Percentiles rank a stretch among this genome's conserved stretches.
Conservation (phyloP, 768 basidiomycete species). For the Boletus insuetus region DNA sequence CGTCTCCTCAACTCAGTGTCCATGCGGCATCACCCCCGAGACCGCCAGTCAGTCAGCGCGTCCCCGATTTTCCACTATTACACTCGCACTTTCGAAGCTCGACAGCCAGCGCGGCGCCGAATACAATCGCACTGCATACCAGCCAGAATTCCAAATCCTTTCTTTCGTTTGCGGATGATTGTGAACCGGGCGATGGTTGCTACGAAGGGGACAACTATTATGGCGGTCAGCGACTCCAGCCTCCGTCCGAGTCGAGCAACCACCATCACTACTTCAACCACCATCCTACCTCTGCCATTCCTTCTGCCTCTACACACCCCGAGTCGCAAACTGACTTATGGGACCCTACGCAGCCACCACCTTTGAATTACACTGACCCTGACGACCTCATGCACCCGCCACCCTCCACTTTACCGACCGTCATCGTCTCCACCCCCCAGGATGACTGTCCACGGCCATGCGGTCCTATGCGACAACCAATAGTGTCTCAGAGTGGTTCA, state of each 20-base stretch:
- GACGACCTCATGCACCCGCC: conserved; percentile 16
- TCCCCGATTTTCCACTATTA: conserved; percentile 46
- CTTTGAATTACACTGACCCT: conserved; percentile 3
- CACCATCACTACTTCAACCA: conserved; percentile 1
- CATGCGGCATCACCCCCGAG: conserved; percentile 10
- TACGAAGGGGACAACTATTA: conserved; percentile 45
- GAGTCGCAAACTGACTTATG: conserved; percentile 13
- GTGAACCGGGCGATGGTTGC: conserved; percentile 32
- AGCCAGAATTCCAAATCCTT: conserved; percentile 26
- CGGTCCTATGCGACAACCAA: conserved; percentile 37
- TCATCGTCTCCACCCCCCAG: conserved; percentile 52
- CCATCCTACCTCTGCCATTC: background rate
- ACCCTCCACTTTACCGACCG: conserved; percentile 42
- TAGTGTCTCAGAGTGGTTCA: conserved; percentile 29
- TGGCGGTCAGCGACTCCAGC: conserved; percentile 6
- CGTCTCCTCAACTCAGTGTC: background rate
- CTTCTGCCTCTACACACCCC: background rate
- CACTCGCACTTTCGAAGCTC: conserved; percentile 48
- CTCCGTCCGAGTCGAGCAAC: background rate
- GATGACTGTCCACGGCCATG: conserved; percentile 24
- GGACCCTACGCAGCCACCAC: conserved; percentile 8
- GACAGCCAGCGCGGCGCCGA: conserved; percentile 35
- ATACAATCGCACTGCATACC: conserved; percentile 8
- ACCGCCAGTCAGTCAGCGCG: conserved; percentile 1
- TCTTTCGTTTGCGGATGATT: conserved; percentile 29